A percentile compares a stretch with the other conserved stretches of the same genome.
Conservation (phyloP, 352 stramenopile species). For the Bremia lactucae region DNA sequence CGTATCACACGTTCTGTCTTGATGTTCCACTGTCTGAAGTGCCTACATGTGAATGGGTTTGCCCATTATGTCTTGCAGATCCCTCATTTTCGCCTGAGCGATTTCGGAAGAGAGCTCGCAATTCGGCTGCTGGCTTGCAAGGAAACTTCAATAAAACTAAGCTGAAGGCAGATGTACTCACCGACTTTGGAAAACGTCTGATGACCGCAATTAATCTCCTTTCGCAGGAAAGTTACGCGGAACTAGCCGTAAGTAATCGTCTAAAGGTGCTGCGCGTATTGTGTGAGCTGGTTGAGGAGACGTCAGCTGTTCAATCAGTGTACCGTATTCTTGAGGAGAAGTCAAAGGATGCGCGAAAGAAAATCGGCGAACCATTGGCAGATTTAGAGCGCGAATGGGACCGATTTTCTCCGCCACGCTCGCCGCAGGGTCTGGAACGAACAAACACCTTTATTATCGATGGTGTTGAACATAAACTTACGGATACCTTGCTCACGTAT, state of each 20-base stretch:
- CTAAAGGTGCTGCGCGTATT: conserved; percentile 49
- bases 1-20: conserved; percentile 79
- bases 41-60: conserved; percentile 69
- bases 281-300: conserved; percentile 55
- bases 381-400: conserved; percentile 58
- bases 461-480: conserved; percentile 55
- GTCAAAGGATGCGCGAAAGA: conserved; percentile 40
- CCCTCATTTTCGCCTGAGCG: conserved; percentile 43
- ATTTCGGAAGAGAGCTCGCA: conserved; percentile 33
- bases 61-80: conserved; percentile 43
- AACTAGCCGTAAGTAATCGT: conserved; percentile 38
- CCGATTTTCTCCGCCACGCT: conserved; percentile 31
- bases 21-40: conserved; percentile 41
- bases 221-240: conserved; percentile 58
- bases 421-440: conserved; percentile 36
- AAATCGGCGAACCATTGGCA: conserved; percentile 39
- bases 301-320: conserved; percentile 39
- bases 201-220: conserved; percentile 47
- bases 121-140: conserved; percentile 12
- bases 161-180: conserved; percentile 34
- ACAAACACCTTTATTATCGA: conserved; percentile 70
- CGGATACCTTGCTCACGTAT: conserved; percentile 56
- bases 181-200: conserved; percentile 56
- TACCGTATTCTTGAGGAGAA: conserved; percentile 59
- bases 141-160: conserved; percentile 6